Evolutionary conservation across 768 basidiomycete genomes (phyloP).

Genomic region (Mycena sanguinolenta): DNA sequence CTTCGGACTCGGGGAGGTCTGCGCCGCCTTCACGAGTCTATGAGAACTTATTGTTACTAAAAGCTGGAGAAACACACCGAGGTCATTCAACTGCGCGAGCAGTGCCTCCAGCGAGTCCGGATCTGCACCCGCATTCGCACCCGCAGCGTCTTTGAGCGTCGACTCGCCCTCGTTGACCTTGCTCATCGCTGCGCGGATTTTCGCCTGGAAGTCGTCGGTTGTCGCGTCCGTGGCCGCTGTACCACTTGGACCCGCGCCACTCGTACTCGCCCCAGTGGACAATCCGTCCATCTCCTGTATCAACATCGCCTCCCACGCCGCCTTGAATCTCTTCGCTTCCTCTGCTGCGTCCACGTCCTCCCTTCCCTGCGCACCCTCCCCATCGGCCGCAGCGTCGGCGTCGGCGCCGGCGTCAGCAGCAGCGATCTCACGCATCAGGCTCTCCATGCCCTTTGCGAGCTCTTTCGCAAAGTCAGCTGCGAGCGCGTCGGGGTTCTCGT

Average conservation of each 20-base stretch:
- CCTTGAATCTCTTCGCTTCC: constrained; percentile 51
- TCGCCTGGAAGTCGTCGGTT: constrained; percentile 70
- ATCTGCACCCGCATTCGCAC: constrained; percentile 24
- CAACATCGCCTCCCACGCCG: constrained; percentile 82
- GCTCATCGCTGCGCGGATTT: constrained; percentile 79
- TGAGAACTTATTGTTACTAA: neutral
- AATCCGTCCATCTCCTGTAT: constrained; percentile 70
- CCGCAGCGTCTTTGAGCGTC: constrained; percentile 44
- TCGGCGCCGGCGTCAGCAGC: constrained; percentile 45
- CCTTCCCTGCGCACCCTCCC: constrained; percentile 33
- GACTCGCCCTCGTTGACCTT: constrained; percentile 80
- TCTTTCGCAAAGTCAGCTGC: constrained; percentile 60
- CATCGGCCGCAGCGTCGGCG: too few relatives aligned
- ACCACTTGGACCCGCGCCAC: constrained; percentile 1
- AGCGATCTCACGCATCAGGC: constrained; percentile 61
- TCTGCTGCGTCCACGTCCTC: constrained; percentile 23
- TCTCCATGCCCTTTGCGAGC: constrained; percentile 65
- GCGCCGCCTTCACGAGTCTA: constrained; percentile 42
- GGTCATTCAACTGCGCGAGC: constrained; percentile 60
- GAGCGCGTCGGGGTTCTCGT: constrained; percentile 53
- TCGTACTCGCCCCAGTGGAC: constrained; percentile 29
- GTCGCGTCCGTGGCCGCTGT: too few relatives aligned
- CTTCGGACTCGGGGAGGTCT: constrained; percentile 55
- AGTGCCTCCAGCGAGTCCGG: constrained; percentile 65
- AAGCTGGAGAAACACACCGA: constrained; percentile 36